A percentile compares a stretch with the other conserved stretches of the same genome.
These are phyloP conservation scores for Heracleum sosnowskyi DNA, from an alignment of 129 eudicot genomes.

Conservation along the genomic window DNA sequence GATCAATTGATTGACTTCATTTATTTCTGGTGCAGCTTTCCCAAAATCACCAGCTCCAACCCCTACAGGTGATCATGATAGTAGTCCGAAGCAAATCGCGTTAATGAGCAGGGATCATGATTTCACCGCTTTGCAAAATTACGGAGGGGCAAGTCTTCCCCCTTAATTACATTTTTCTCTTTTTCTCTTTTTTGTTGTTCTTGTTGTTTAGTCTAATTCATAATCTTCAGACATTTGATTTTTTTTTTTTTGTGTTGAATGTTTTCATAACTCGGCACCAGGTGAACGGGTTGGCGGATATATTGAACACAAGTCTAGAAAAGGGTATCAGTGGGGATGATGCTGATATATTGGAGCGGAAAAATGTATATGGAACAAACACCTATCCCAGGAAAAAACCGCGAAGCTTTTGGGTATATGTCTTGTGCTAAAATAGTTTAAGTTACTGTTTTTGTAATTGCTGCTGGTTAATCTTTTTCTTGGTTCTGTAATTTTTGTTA, in stretches of 20 bases:
- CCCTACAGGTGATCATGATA: conserved; percentile 44
- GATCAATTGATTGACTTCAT: conserved; percentile 1
- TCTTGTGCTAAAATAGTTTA: not conserved
- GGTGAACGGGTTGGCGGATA: conserved; percentile 74
- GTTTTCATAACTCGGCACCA: conserved; percentile 13
- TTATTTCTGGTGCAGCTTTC: conserved; percentile 26
- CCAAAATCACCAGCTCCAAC: conserved; percentile 36
- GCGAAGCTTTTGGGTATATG: conserved; percentile 76
- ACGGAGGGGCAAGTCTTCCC: conserved; percentile 64
- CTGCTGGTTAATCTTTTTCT: not conserved
- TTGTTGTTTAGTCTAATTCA: not conserved
- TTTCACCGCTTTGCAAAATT: conserved; percentile 47
- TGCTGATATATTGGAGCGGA: conserved; percentile 41
- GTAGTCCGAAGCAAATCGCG: conserved; percentile 58
- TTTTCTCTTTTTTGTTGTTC: not conserved
- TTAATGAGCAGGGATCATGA: conserved; percentile 64
- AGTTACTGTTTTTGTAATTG: not conserved
- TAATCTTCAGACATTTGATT: not conserved
- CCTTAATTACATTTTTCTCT: not conserved
- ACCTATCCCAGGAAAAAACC: conserved; percentile 90
- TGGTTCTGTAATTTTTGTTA: not conserved
- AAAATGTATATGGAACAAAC: conserved; percentile 69
- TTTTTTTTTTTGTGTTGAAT: not conserved
- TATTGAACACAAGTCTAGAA: conserved; percentile 51
- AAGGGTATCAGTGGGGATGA: conserved; percentile 79